phyloP scores from a whole-genome alignment of 164 flowering plant species.

The Nymphaea colorata region DNA sequence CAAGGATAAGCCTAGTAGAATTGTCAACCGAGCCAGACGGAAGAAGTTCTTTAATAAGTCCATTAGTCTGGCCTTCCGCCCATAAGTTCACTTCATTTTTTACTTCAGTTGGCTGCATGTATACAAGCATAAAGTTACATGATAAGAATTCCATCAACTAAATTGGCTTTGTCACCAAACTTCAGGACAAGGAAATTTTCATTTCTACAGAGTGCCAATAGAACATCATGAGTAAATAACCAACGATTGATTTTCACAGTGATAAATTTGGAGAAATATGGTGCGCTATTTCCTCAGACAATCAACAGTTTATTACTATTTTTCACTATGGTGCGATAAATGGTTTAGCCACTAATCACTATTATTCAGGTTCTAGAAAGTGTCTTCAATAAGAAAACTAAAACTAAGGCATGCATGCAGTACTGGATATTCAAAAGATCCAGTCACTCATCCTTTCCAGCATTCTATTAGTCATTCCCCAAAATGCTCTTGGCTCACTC shows the following conservation, averaged over 20 bases:
- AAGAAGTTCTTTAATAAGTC: constrained; percentile 58
- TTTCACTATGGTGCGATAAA: no score
- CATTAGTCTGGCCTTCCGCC: constrained; percentile 55
- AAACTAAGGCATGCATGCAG: no score
- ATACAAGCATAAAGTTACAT: constrained; percentile 6
- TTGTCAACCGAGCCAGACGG: constrained; percentile 51
- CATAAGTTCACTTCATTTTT: constrained; percentile 45
- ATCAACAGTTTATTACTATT: neutral
- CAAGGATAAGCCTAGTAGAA: constrained; percentile 39
- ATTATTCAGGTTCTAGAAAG: neutral
- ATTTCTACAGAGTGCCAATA: neutral
- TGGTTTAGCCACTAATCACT: neutral
- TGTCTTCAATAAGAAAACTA: no score
- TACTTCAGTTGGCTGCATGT: constrained; percentile 43
- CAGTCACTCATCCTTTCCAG: no score
- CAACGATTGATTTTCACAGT: neutral
- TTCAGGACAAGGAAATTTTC: neutral
- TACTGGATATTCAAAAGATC: no score
- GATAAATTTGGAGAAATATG: neutral
- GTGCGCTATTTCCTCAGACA: neutral
- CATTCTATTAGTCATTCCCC: no score
- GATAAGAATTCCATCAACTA: constrained; percentile 5
- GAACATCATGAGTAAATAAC: neutral
- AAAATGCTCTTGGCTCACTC: no score
- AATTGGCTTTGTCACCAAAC: neutral